phyloP scores from a whole-genome alignment of 148 eudicot species.

The Gaultheria prostrata region DNA sequence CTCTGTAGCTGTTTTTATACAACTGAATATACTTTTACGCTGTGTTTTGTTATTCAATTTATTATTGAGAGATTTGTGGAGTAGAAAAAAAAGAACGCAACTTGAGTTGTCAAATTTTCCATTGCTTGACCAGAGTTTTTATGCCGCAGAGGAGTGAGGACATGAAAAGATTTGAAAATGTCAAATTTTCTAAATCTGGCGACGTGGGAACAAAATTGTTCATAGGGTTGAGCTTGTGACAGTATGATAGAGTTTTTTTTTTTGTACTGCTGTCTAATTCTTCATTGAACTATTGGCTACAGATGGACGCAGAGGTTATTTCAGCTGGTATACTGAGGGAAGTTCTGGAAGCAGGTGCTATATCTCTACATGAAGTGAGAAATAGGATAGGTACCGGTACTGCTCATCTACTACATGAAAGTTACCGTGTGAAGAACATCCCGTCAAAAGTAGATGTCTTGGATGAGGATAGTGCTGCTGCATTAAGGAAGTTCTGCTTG shows the following conservation, averaged over 20 bases:
- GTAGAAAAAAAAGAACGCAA: not conserved
- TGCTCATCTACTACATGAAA: conserved; percentile 87
- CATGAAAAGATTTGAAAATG: not conserved
- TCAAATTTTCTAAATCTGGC: not conserved
- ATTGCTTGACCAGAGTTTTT: not conserved
- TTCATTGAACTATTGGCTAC: conserved; percentile 5
- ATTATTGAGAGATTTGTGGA: not conserved
- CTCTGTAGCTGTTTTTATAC: not conserved
- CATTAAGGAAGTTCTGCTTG: conserved; percentile 76
- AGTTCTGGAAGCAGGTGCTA: conserved; percentile 70
- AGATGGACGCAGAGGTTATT: conserved; percentile 99
- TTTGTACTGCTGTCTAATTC: not conserved
- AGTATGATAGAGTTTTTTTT: not conserved
- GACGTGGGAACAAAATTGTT: not conserved
- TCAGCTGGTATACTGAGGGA: conserved; percentile 87
- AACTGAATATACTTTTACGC: not conserved
- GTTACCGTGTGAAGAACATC: conserved; percentile 66
- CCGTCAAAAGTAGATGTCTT: conserved; percentile 58
- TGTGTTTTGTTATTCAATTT: not conserved
- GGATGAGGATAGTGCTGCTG: conserved; percentile 80
- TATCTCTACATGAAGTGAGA: conserved; percentile 62
- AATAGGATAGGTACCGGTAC: conserved; percentile 63
- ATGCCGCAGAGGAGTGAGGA: not conserved
- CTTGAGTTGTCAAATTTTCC: not conserved
- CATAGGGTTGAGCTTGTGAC: not conserved